These are phyloP conservation scores for Magnaporthales sp. DNA, from an alignment of 2,329 filamentous ascomycete genomes.

Conservation along the genomic window DNA sequence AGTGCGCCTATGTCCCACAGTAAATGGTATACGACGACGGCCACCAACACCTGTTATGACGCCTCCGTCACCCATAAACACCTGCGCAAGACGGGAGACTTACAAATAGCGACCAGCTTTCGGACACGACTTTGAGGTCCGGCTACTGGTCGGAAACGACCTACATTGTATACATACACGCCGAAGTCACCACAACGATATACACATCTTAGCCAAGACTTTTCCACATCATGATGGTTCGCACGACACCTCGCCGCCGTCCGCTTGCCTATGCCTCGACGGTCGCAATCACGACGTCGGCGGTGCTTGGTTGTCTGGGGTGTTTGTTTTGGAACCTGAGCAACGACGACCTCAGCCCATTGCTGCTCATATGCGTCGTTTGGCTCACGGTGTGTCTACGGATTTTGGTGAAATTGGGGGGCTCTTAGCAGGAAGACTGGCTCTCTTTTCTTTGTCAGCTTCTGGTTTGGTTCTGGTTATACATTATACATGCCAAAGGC, in stretches of 20 bases:
- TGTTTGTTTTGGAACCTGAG: background rate
- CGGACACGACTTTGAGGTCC: background rate
- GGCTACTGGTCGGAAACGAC: too few relatives aligned
- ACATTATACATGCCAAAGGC: background rate
- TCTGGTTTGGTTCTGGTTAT: background rate
- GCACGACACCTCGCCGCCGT: background rate
- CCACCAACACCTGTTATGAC: background rate
- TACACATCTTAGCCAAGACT: background rate
- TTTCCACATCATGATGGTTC: background rate
- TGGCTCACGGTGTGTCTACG: background rate
- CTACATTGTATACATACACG: background rate
- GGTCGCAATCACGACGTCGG: background rate
- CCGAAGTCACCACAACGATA: background rate
- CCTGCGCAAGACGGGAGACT: background rate
- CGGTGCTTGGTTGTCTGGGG: background rate
- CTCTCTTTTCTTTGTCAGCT: background rate
- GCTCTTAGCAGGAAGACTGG: slow-evolving; percentile 8
- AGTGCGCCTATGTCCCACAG: background rate
- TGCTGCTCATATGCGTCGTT: background rate
- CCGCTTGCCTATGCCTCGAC: background rate
- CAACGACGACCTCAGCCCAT: background rate
- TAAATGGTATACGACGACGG: background rate
- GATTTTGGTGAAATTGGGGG: slow-evolving; percentile 14
- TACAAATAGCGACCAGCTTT: background rate
- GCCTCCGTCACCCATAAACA: background rate